Conservation (phyloP, 352 stramenopile genomes). For the Phytophthora hybrid region DNA sequence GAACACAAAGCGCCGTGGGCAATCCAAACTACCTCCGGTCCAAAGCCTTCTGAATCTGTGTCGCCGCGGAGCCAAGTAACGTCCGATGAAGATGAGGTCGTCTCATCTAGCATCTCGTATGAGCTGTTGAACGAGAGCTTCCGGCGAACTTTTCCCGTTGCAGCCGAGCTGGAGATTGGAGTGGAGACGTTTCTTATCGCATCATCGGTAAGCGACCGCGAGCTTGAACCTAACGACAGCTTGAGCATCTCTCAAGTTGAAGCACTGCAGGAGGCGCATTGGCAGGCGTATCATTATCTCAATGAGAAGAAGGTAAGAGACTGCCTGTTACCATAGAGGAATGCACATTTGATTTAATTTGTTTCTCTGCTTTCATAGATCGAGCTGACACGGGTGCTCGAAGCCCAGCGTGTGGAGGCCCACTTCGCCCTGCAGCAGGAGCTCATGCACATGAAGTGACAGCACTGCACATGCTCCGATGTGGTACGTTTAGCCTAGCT, state of each 20-base stretch:
- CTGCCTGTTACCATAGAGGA: background rate
- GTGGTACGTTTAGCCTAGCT: constrained; percentile 49
- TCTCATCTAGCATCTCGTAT: constrained; percentile 44
- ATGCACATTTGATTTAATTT: constrained; percentile 1
- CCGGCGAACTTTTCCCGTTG: constrained; percentile 73
- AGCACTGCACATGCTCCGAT: background rate
- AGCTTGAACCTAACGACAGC: constrained; percentile 52
- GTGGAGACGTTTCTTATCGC: constrained; percentile 82
- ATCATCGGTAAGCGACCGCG: constrained; percentile 53
- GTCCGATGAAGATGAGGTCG: constrained; percentile 24
- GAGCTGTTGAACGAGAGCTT: constrained; percentile 64
- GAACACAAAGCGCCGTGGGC: constrained; percentile 10
- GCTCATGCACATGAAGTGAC: constrained; percentile 60
- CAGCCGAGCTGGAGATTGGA: constrained; percentile 74
- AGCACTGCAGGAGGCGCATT: constrained; percentile 79
- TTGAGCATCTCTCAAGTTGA: constrained; percentile 90
- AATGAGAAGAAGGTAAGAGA: constrained; percentile 81
- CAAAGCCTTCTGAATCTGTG: background rate
- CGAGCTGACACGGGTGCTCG: constrained; percentile 74
- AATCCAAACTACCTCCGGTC: constrained; percentile 9
- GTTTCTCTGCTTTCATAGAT: constrained; percentile 50
- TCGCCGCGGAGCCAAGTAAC: constrained; percentile 29
- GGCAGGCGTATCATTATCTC: constrained; percentile 83
- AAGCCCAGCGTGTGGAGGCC: constrained; percentile 77
- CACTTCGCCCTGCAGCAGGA: constrained; percentile 74